phyloP scores from a whole-genome alignment of 2,329 filamentous ascomycete genomes.

The Stromatinia cepivora region DNA sequence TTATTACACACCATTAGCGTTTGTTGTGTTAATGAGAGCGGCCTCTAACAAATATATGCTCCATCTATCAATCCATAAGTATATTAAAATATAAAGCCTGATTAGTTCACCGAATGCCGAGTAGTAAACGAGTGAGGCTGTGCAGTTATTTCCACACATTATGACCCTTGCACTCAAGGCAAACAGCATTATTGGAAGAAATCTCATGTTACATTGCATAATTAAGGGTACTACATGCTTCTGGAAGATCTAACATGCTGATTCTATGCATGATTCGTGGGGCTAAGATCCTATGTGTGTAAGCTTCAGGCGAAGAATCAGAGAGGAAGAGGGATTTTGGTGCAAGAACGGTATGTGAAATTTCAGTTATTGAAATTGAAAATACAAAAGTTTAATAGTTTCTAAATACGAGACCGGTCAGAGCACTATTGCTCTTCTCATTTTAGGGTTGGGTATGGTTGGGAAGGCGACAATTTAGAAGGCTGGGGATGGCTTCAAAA shows the following conservation, averaged over 20 bases:
- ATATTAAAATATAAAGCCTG: background rate
- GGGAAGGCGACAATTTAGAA: background rate
- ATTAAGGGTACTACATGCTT: background rate
- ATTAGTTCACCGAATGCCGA: background rate
- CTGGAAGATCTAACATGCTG: background rate
- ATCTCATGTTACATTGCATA: conserved; percentile 1
- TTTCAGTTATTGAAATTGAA: background rate
- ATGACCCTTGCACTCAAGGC: background rate
- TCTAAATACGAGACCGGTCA: background rate
- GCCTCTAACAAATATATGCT: too few relatives aligned
- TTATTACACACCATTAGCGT: too few relatives aligned
- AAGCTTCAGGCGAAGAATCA: background rate
- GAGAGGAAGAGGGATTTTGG: background rate
- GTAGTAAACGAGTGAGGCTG: conserved; percentile 1
- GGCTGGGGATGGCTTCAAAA: background rate
- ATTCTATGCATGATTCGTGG: background rate
- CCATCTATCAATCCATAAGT: too few relatives aligned
- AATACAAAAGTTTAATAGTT: background rate
- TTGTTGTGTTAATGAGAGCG: too few relatives aligned
- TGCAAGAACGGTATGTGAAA: background rate
- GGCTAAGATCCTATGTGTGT: background rate
- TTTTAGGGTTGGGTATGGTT: background rate
- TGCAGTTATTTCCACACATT: background rate
- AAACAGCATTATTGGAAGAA: background rate
- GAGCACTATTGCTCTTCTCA: background rate